phyloP scores from a whole-genome alignment of 345 rosid species.

The Hibiscus mutabilis region DNA sequence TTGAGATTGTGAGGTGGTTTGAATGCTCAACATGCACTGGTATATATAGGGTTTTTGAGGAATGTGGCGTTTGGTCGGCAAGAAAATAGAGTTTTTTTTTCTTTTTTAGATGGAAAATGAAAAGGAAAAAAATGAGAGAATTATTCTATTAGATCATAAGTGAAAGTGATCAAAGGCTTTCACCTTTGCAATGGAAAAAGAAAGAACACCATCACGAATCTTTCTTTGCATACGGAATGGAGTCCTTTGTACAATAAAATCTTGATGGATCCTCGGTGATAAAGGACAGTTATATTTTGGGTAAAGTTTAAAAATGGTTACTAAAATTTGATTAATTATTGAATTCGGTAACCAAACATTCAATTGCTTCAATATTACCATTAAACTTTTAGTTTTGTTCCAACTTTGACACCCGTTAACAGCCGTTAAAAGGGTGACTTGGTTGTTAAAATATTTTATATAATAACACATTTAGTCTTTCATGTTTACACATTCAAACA shows the following conservation, averaged over 20 bases:
- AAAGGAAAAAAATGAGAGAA: background rate
- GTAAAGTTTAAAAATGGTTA: too few species aligned
- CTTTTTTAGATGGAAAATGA: background rate
- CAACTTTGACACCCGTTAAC: too few species aligned
- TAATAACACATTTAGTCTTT: too few species aligned
- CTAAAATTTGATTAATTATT: too few species aligned
- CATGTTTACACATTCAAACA: too few species aligned
- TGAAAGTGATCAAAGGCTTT: conserved; percentile 10
- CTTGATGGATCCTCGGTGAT: too few species aligned
- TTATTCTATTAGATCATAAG: conserved; percentile 2
- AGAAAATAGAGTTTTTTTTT: background rate
- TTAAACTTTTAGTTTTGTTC: too few species aligned
- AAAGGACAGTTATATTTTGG: too few species aligned
- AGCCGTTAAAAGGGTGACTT: too few species aligned
- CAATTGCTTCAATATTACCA: too few species aligned
- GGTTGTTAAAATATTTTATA: too few species aligned
- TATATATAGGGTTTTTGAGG: conserved; percentile 25
- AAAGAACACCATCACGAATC: conserved; percentile 21
- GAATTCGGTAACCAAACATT: too few species aligned
- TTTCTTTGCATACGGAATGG: conserved; percentile 26
- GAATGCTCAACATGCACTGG: background rate
- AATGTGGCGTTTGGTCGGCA: background rate
- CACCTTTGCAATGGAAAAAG: background rate
- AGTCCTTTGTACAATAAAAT: conserved; percentile 22
- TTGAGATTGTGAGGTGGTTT: background rate